Evolutionary conservation across 208 protist species (phyloP).

Genomic region (Crithidia brevicula): DNA sequence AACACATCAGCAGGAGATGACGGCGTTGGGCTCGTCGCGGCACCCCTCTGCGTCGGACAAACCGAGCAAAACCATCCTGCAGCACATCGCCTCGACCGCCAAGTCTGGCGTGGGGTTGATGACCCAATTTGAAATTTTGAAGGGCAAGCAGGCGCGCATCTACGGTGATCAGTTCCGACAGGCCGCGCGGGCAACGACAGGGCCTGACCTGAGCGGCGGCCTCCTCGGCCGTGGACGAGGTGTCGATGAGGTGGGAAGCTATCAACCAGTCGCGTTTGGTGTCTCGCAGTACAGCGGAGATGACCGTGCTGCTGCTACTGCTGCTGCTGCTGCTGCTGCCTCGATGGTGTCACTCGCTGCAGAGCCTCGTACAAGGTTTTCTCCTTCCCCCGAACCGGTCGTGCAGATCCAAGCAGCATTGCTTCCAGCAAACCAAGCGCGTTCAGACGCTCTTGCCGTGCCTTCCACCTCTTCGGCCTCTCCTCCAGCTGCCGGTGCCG

Average conservation of each 20-base stretch:
- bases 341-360: too few relatives aligned
- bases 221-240: not conserved
- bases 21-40: not conserved
- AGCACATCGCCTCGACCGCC: slow-evolving; percentile 31
- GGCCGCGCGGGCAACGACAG: slow-evolving; percentile 8
- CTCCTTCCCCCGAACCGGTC: too few relatives aligned
- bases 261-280: slow-evolving; percentile 15
- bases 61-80: slow-evolving; percentile 24
- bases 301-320: not conserved
- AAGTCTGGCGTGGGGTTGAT: slow-evolving; percentile 23
- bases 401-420: too few relatives aligned
- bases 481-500: not conserved
- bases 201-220: not conserved
- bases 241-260: slow-evolving; percentile 22
- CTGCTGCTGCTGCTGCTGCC: not conserved
- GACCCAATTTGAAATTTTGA: slow-evolving; percentile 29
- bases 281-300: not conserved
- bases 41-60: not conserved
- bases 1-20: slow-evolving; percentile 38
- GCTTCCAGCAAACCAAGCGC: too few relatives aligned
- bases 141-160: slow-evolving; percentile 21
- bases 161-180: slow-evolving; percentile 27
- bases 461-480: not conserved
- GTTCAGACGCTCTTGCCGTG: not conserved
- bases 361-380: too few relatives aligned